Base-by-base conservation (phyloP, 495 filamentous ascomycete species). In the Tirmania nivea region DNA sequence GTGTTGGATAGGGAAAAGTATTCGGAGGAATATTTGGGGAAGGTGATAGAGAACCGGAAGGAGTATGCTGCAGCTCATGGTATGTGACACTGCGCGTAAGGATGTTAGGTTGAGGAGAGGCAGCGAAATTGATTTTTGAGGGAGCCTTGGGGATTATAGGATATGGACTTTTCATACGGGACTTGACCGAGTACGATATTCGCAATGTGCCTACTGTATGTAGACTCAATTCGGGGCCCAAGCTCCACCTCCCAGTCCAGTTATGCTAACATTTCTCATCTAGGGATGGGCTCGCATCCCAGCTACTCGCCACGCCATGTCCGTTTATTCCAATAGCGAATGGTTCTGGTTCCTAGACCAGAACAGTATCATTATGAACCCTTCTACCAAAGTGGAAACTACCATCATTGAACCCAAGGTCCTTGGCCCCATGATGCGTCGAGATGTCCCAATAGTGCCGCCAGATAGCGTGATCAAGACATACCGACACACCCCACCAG, bases 401-500 rank as follows among this genome's bases (percentile, higher is more conserved):
- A 78, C 89, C 59, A 67, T 96, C 48, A 75, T 92, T 65, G 69
- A 75, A 16, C 69, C 75, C 34, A 68, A 69, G 56, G 73, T 68
- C 37, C 74, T 99, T 34, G 81, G 88, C 61, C 71, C 69, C n/a
- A 57, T 84, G 54, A 94, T 94, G 84, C 73, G 85, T 54, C 80
- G 80, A 63, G 83, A 94, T 64, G 69, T 78, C 35, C 79, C 92
- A 5, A 77, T 99, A 21, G 92, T 99, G 1, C 92, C 87, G 10
- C 89, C 92, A 0, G 85, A 94, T 60, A 90, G 84, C 69, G 84
- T 99, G 54, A 96, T 99, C 69, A 89, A 83, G 71, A 99, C 92
- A 1, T 95, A 93, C 61, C 67, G 75, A 3, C 83, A 94, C 66
- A 73, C 92, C 3, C 77, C 76, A 49, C 76, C 78, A 42, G 73